A percentile compares a stretch with the other conserved stretches of the same genome.
Evolutionary conservation across 2,329 filamentous ascomycete species (phyloP).

Genomic region (Paracamarosporium sp.): DNA sequence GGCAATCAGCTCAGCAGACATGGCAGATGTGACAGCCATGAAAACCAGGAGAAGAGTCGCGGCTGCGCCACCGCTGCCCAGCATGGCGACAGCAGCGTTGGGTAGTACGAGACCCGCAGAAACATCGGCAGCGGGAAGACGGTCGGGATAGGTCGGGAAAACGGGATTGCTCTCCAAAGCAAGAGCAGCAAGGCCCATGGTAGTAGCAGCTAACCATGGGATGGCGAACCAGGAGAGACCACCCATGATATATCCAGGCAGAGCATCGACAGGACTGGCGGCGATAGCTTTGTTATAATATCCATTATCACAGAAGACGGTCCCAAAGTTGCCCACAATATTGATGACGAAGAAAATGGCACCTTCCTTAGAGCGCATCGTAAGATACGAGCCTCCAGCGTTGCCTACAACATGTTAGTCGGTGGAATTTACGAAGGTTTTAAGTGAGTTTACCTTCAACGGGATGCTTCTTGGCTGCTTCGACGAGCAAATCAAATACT

Average conservation of each 20-base stretch:
- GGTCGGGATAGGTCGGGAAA: slow-evolving; percentile 75
- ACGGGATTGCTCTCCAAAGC: slow-evolving; percentile 76
- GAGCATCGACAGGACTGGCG: slow-evolving; percentile 80
- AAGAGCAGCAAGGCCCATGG: slow-evolving; percentile 82
- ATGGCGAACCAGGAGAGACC: slow-evolving; percentile 93
- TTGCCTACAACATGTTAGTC: slow-evolving; percentile 59
- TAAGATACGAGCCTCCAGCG: slow-evolving; percentile 80
- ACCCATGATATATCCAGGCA: slow-evolving; percentile 87
- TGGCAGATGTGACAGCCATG: slow-evolving; percentile 87
- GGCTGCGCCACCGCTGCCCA: slow-evolving; percentile 81
- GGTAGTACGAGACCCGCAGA: slow-evolving; percentile 84
- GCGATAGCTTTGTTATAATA: slow-evolving; percentile 97
- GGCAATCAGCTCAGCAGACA: slow-evolving; percentile 83
- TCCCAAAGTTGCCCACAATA: slow-evolving; percentile 82
- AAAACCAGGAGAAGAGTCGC: slow-evolving; percentile 83
- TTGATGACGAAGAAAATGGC: slow-evolving; percentile 93
- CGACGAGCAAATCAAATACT: slow-evolving; percentile 79
- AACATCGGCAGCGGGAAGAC: slow-evolving; percentile 77
- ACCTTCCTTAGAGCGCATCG: slow-evolving; percentile 81
- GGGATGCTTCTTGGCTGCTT: slow-evolving; percentile 73
- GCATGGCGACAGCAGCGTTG: slow-evolving; percentile 81
- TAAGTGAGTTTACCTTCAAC: slow-evolving; percentile 59
- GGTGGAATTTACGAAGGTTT: not conserved
- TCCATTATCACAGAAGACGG: slow-evolving; percentile 82
- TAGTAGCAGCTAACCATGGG: slow-evolving; percentile 87